Evolutionary conservation across 2,329 filamentous ascomycete species (phyloP).

Genomic region (Neonectria punicea): DNA sequence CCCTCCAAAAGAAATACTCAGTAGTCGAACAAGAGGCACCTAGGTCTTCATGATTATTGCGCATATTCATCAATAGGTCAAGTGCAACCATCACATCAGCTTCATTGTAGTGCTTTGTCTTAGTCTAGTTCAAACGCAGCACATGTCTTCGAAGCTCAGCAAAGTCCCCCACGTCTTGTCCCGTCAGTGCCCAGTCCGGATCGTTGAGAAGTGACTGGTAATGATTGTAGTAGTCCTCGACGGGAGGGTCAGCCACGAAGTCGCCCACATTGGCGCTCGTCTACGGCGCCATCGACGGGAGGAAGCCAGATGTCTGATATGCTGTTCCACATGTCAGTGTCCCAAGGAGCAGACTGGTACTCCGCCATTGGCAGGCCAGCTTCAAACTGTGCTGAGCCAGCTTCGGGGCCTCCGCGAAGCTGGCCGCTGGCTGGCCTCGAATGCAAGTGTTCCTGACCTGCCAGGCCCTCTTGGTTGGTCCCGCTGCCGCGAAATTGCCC

Average conservation of each 20-base stretch:
- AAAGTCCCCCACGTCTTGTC: constrained; percentile 20
- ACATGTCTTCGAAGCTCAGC: constrained; percentile 13
- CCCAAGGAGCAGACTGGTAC: background rate
- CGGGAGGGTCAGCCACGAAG: background rate
- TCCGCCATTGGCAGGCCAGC: background rate
- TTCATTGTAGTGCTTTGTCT: background rate
- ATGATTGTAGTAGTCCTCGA: constrained; percentile 10
- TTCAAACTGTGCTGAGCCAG: background rate
- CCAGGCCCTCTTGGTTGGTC: background rate
- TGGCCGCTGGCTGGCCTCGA: background rate
- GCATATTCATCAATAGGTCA: too few relatives aligned
- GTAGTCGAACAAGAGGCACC: too few relatives aligned
- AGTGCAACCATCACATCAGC: too few relatives aligned
- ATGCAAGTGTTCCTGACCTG: background rate
- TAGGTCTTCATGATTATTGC: too few relatives aligned
- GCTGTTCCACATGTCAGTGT: background rate
- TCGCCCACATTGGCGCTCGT: background rate
- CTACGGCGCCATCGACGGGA: background rate
- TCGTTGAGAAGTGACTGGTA: constrained; percentile 13
- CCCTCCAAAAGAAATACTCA: too few relatives aligned
- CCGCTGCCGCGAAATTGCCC: too few relatives aligned
- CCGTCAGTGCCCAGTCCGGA: constrained; percentile 8
- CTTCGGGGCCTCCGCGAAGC: background rate
- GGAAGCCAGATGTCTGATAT: constrained; percentile 10
- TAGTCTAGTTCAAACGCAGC: constrained; percentile 2